Conservation (phyloP, 2,329 filamentous ascomycete genomes). For the Cordyceps tenuipes region DNA sequence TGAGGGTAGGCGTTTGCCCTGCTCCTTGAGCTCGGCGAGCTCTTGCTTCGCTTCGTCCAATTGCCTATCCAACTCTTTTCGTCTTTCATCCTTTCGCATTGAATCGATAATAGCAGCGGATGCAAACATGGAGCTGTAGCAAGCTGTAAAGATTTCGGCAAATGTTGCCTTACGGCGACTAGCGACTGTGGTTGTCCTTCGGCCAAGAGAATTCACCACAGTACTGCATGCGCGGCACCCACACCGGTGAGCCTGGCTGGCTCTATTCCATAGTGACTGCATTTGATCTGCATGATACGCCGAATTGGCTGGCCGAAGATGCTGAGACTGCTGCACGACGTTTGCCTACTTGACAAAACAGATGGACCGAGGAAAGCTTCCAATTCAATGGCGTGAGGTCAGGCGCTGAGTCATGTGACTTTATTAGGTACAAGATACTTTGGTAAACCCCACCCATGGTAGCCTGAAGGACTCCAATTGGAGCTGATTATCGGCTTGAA, state of each 20-base stretch:
- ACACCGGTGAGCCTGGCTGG: constrained; percentile 54
- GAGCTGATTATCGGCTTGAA: neutral
- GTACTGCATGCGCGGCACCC: constrained; percentile 54
- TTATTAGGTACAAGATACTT: neutral
- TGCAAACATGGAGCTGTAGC: constrained; percentile 60
- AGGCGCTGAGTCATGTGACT: neutral
- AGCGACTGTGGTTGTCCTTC: constrained; percentile 41
- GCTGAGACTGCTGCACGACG: neutral
- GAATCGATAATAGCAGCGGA: constrained; percentile 57
- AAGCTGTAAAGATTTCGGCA: constrained; percentile 53
- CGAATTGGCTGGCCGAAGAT: neutral
- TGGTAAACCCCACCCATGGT: neutral
- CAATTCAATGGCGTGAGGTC: constrained; percentile 1
- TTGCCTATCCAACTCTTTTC: constrained; percentile 52
- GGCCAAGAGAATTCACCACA: constrained; percentile 37
- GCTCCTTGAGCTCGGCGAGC: constrained; percentile 31
- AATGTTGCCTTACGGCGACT: constrained; percentile 41
- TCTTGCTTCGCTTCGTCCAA: constrained; percentile 47
- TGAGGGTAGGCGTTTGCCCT: constrained; percentile 17
- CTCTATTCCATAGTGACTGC: constrained; percentile 61
- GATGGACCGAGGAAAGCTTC: constrained; percentile 4
- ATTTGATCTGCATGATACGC: constrained; percentile 40
- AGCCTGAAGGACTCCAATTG: neutral
- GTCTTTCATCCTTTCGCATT: constrained; percentile 46
- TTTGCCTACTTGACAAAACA: neutral